A percentile compares a stretch with the other conserved stretches of the same genome.
These are phyloP conservation scores for Acrocalymma vagum DNA, from an alignment of 2,329 filamentous ascomycete species.

Conservation along the genomic window DNA sequence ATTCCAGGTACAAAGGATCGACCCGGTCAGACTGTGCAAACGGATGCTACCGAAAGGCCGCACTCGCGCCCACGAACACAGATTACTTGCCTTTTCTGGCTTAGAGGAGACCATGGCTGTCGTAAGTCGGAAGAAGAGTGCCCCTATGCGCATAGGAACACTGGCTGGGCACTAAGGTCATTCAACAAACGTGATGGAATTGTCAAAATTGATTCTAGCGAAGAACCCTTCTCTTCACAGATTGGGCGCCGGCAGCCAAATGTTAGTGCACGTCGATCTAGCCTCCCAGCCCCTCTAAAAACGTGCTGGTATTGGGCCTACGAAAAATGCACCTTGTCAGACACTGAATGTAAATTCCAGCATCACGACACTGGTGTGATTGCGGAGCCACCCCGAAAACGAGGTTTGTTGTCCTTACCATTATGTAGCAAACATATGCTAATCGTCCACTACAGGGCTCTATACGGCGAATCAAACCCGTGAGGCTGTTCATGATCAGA, in stretches of 20 bases:
- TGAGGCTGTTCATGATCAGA: too few species aligned
- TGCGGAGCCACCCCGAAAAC: slow-evolving; percentile 14
- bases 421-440: too few species aligned
- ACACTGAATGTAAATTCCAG: slow-evolving; percentile 13
- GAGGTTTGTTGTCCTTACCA: too few species aligned
- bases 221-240: too few species aligned
- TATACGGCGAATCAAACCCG: too few species aligned
- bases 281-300: too few species aligned
- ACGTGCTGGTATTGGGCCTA: slow-evolving; percentile 35
- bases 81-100: slow-evolving; percentile 27
- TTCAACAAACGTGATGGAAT: neutral
- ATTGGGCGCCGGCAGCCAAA: too few species aligned
- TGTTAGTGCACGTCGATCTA: too few species aligned
- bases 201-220: neutral
- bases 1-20: neutral
- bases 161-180: slow-evolving; percentile 30
- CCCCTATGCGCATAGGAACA: slow-evolving; percentile 32
- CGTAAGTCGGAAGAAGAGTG: slow-evolving; percentile 25
- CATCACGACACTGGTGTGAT: slow-evolving; percentile 26
- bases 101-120: slow-evolving; percentile 18
- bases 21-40: slow-evolving; percentile 4
- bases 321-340: slow-evolving; percentile 10
- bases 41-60: slow-evolving; percentile 13
- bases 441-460: too few species aligned
- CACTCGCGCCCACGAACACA: too few species aligned